Conservation (phyloP, 148 eudicot species). For the Polygonum aviculare region DNA sequence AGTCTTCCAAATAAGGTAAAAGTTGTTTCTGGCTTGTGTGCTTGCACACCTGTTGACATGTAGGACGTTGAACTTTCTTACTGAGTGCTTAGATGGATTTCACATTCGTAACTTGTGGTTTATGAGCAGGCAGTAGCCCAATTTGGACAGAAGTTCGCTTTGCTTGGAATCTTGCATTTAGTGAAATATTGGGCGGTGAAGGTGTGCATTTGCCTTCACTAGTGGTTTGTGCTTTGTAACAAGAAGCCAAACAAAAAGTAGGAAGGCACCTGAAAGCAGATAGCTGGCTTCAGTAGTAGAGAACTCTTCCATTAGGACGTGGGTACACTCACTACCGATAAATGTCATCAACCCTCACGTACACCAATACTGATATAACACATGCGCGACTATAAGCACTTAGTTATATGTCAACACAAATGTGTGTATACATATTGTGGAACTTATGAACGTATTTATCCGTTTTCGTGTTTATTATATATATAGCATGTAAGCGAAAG, state of each 20-base stretch:
- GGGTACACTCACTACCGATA: not conserved
- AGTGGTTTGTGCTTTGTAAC: not conserved
- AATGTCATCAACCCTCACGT: not conserved
- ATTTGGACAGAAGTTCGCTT: not conserved
- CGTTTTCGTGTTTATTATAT: not conserved
- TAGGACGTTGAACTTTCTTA: not conserved
- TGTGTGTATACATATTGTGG: not conserved
- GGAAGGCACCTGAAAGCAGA: not conserved
- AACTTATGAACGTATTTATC: not conserved
- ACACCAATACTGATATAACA: not conserved
- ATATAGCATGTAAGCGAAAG: not conserved
- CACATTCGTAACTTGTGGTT: not conserved
- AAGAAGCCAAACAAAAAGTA: not conserved
- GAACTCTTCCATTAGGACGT: not conserved
- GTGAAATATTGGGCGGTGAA: not conserved
- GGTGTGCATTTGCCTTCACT: not conserved
- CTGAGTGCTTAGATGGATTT: not conserved
- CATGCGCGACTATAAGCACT: not conserved
- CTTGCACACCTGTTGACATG: not conserved
- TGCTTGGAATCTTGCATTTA: not conserved
- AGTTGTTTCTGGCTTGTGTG: not conserved
- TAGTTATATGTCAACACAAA: not conserved
- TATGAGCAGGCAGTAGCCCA: not conserved
- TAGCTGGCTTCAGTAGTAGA: not conserved
- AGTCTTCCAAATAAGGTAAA: not conserved